Percentiles rank a stretch among this genome's conserved stretches.
Evolutionary conservation across 208 protist species (phyloP).

Genomic region (Leishmania arabica): DNA sequence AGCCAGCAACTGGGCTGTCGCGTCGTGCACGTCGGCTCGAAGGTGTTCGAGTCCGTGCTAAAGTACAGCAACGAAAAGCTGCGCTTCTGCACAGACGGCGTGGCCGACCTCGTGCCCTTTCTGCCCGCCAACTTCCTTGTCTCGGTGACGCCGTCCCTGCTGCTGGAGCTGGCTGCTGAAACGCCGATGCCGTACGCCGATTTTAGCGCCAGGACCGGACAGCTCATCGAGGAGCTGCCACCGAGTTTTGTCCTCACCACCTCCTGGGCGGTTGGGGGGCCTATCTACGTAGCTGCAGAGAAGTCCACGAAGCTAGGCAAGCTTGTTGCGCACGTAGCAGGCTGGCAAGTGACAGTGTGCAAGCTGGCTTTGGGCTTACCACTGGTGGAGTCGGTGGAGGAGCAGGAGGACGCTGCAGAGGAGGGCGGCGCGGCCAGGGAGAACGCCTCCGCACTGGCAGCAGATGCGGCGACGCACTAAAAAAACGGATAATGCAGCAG

Average conservation of each 20-base stretch:
- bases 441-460: not conserved
- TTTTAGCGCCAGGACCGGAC: constrained; percentile 39
- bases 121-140: constrained; percentile 58
- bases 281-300: constrained; percentile 60
- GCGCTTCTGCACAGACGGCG: constrained; percentile 75
- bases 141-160: constrained; percentile 39
- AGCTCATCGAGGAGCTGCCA: constrained; percentile 26
- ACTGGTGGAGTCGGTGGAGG: constrained; percentile 26
- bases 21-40: constrained; percentile 78
- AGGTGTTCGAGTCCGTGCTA: constrained; percentile 80
- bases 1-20: constrained; percentile 57
- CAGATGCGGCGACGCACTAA: not conserved
- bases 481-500: not conserved
- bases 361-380: constrained; percentile 55
- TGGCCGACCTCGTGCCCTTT: constrained; percentile 48
- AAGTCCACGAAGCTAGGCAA: constrained; percentile 49
- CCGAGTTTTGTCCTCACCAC: constrained; percentile 59
- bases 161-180: constrained; percentile 43
- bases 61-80: constrained; percentile 87
- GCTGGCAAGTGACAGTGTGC: constrained; percentile 72
- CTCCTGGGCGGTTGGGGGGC: constrained; percentile 41
- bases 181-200: constrained; percentile 37
- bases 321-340: constrained; percentile 56
- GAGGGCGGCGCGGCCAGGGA: not conserved
- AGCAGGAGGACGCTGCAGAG: constrained; percentile 3